Base-by-base conservation (phyloP, 345 rosid species). In the Streptanthus diversifolius region DNA sequence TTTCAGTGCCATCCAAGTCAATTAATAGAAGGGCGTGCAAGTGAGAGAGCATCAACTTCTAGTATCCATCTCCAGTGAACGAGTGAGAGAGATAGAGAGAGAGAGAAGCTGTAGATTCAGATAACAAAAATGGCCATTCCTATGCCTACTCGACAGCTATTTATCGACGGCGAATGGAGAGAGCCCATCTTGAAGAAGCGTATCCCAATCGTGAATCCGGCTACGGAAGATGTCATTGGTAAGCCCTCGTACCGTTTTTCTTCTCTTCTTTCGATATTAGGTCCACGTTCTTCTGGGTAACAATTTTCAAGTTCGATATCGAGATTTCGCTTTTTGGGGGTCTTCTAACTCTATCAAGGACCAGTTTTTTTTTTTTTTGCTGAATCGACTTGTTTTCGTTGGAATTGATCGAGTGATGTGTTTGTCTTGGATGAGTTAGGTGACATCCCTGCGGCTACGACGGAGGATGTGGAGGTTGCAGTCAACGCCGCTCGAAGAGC, bases 401-500 rank as follows among this genome's bases (percentile, higher is more conserved):
- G 48, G 14, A 25, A 35, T 36, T 56, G 72, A 73, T 57, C 2
- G 0, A 6, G 4, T 3, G 56, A 41, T 58, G 13, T 52, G 54
- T 70, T 7, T 35, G 22, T 66, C 17, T 71, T 39, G 52, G 43
- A 61, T 73, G 77, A 54, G 17, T 58, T 77, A 93, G 98, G 98
- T 70, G 77, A 91, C 75, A 66, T 95, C 58, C 99, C 99, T 19
- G 93, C 93, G 12, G 99, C 93, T 69, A 90, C 97, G 33, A 76
- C 85, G 8, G 96, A 91, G 78, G 99, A 95, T 70, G 96, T 91
- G 69, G 95, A 90, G 17, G 71, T 90, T 53, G 99, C 99, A 12
- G 99, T 95, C n/a, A 84, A 81, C 57, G 93, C 97, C 22, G 97
- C 99, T 57, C 85, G 85, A 52, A 81, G 63, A 75, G 99, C 99